A percentile compares a stretch with the other conserved stretches of the same genome.
Conservation (phyloP, 2,329 filamentous ascomycete species). For the Diaporthe sp. region DNA sequence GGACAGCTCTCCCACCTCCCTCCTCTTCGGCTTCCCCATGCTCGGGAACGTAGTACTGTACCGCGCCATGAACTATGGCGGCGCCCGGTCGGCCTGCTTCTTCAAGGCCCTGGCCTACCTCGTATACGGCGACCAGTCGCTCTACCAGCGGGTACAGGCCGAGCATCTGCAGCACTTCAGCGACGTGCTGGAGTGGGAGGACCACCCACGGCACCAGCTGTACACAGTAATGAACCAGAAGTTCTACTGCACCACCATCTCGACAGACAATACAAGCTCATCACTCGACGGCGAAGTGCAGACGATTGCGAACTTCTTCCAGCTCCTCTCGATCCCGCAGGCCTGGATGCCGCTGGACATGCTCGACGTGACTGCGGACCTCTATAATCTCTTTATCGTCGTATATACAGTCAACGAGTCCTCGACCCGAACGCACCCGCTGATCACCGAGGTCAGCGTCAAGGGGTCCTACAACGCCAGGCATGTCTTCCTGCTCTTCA, state of each 20-base stretch:
- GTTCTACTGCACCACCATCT: slow-evolving; percentile 42
- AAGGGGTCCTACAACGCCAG: slow-evolving; percentile 51
- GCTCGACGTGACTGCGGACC: slow-evolving; percentile 51
- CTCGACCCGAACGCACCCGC: slow-evolving; percentile 15
- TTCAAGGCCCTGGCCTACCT: slow-evolving; percentile 50
- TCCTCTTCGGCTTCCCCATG: slow-evolving; percentile 51
- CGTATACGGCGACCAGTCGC: slow-evolving; percentile 47
- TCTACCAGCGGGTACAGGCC: slow-evolving; percentile 51
- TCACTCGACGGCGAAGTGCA: background rate
- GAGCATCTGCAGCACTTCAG: slow-evolving; percentile 51
- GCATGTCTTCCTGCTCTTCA: slow-evolving; percentile 50
- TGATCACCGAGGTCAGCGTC: slow-evolving; percentile 47
- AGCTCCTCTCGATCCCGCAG: slow-evolving; percentile 49
- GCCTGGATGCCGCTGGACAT: slow-evolving; percentile 49
- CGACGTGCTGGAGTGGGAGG: slow-evolving; percentile 45
- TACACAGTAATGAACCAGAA: slow-evolving; percentile 47
- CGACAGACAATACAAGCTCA: background rate
- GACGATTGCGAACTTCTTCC: slow-evolving; percentile 48
- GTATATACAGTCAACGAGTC: slow-evolving; percentile 47
- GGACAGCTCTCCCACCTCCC: background rate
- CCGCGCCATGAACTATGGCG: slow-evolving; percentile 44
- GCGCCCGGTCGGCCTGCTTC: slow-evolving; percentile 49
- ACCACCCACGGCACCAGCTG: slow-evolving; percentile 48
- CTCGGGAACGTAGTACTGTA: slow-evolving; percentile 52
- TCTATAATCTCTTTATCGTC: slow-evolving; percentile 52